Evolutionary conservation across 2,329 filamentous ascomycete genomes (phyloP), one percentile per base, ranked within the genome.

Genomic region (Alternaria novae-zelandiae): DNA sequence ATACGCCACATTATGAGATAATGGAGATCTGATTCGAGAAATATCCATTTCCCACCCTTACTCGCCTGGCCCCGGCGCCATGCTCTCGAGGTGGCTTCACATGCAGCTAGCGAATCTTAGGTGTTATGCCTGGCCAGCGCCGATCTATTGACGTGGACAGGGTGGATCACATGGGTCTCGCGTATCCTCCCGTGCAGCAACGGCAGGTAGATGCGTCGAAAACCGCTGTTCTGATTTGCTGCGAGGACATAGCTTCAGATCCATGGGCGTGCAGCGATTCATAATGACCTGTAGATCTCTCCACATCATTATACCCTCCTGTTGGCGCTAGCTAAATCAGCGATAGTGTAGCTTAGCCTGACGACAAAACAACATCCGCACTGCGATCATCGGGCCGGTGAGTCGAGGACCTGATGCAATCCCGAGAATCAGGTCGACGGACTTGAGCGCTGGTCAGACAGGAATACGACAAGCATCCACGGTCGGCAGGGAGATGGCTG

Each of bases 111-210:
- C 57, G 43, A 64, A 57, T 50, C 62, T 60, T 60, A 69, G 54
- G 57, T 59, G 57, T 50, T 49, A 46, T 62, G 57, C 66, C 69
- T 66, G 69, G 63, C 61, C 70, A 43, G 60, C 66, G 67, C 70
- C 72, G 72, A 77, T 68, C 66, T 55, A 56, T 68, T 57, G 64
- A 68, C 57, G 51, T 65, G 62, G 59, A 66, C 54, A 57, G 26
- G 49, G 65, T 64, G 66, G 64, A 70, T 73, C 74, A 75, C 69
- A 70, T 71, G 66, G 63, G 65, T 63, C 66, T 73, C 64, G 70
- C 70, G 58, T 71, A 65, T 62, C 55, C 54, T 67, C 55, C 30
- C 57, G 58, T 73, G 72, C 70, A 73, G 71, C 69, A 67, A 70
- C 67, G 66, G 64, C 64, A 70, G 50, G 59, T 60, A 61, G 60